A percentile compares a stretch with the other conserved stretches of the same genome.
Evolutionary conservation across 1,284 basidiomycete species (phyloP).

Genomic region (Tilletia caries): DNA sequence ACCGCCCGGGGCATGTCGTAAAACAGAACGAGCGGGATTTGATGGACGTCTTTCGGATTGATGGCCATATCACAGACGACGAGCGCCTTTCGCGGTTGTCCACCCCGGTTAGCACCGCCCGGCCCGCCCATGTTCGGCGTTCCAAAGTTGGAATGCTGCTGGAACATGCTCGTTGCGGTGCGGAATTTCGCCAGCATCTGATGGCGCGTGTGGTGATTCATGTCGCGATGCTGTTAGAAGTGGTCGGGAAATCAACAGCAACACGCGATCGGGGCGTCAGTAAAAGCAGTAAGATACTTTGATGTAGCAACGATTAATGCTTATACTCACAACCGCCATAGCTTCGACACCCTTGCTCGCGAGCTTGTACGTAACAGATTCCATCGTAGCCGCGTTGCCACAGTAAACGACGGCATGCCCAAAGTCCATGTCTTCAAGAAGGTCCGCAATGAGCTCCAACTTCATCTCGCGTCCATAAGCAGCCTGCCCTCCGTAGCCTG

Average conservation of each 20-base stretch:
- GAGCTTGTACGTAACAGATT: conserved; percentile 67
- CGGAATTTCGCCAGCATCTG: conserved; percentile 78
- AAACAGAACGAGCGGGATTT: conserved; percentile 77
- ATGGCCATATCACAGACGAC: conserved; percentile 87
- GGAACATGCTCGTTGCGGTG: conserved; percentile 52
- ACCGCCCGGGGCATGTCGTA: conserved; percentile 87
- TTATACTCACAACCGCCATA: conserved; percentile 67
- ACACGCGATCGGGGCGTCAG: no score
- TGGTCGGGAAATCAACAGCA: background rate
- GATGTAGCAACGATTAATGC: no score
- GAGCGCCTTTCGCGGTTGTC: conserved; percentile 61
- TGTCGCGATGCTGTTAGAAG: conserved; percentile 69
- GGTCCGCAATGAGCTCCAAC: conserved; percentile 85
- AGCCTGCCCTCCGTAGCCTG: conserved; percentile 80
- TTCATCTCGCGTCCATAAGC: conserved; percentile 91
- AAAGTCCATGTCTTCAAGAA: conserved; percentile 80
- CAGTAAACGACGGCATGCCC: conserved; percentile 47
- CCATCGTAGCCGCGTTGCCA: conserved; percentile 47
- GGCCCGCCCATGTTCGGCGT: conserved; percentile 59
- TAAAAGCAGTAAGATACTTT: no score
- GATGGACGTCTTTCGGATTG: conserved; percentile 80
- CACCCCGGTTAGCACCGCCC: conserved; percentile 17
- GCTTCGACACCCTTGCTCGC: conserved; percentile 78
- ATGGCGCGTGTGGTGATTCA: conserved; percentile 74
- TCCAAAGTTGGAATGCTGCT: conserved; percentile 57